These are phyloP conservation scores for Artemisia argyi DNA, from an alignment of 129 eudicot species.

Conservation along the genomic window DNA sequence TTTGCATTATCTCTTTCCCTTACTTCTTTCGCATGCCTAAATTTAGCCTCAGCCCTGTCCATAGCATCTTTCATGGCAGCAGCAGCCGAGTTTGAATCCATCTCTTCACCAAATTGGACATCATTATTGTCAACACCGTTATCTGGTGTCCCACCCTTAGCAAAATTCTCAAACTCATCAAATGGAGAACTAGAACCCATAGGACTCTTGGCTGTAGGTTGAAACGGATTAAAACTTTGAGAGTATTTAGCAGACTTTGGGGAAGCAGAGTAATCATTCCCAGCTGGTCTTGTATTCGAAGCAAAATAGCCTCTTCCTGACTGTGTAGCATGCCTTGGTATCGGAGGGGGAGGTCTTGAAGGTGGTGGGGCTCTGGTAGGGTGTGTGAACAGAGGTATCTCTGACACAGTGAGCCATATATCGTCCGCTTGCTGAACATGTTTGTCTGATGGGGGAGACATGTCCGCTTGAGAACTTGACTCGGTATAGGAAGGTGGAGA, in stretches of 20 bases:
- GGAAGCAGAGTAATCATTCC: conserved; percentile 54
- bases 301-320: conserved; percentile 52
- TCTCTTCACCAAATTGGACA: conserved; percentile 49
- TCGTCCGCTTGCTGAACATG: conserved; percentile 53
- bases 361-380: conserved; percentile 96
- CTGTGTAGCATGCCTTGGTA: conserved; percentile 62
- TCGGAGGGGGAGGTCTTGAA: conserved; percentile 95
- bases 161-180: conserved; percentile 80
- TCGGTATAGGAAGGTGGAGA: conserved; percentile 68
- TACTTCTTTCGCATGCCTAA: conserved; percentile 84
- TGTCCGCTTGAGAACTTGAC: conserved; percentile 46
- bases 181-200: conserved; percentile 58
- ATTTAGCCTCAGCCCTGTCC: conserved; percentile 96
- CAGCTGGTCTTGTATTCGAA: conserved; percentile 47
- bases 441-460: conserved; percentile 60
- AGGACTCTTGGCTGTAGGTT: conserved; percentile 40
- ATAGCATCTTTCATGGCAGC: conserved; percentile 99
- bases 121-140: conserved; percentile 44
- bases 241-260: conserved; percentile 43
- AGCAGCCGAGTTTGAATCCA: conserved; percentile 65
- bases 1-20: conserved; percentile 84
- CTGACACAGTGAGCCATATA: conserved; percentile 89
- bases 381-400: conserved; percentile 88
- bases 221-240: conserved; percentile 55
- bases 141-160: conserved; percentile 51